phyloP scores from a whole-genome alignment of 1,284 basidiomycete species.

The Porogramme epimiltina region DNA sequence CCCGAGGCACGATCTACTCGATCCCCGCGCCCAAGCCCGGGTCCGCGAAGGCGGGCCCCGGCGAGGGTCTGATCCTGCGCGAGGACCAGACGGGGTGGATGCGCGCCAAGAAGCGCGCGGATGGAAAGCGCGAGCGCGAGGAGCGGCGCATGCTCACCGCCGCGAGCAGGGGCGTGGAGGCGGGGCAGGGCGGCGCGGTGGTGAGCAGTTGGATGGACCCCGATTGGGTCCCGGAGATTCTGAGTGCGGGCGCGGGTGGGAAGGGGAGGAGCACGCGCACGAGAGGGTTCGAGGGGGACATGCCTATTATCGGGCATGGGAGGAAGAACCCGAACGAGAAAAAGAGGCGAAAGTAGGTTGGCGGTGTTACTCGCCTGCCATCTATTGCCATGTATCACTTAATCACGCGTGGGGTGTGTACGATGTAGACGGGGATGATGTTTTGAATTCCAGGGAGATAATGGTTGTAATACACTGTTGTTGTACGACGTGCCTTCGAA shows the following conservation, averaged over 20 bases:
- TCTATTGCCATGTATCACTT: background rate
- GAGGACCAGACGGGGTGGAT: conserved; percentile 90
- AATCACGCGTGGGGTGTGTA: background rate
- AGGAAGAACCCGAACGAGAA: conserved; percentile 86
- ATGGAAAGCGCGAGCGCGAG: conserved; percentile 75
- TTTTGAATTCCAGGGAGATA: conserved; percentile 19
- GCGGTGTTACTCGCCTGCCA: background rate
- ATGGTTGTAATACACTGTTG: conserved; percentile 30
- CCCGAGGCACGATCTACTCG: conserved; percentile 91
- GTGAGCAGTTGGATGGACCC: conserved; percentile 91
- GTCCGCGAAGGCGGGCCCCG: conserved; percentile 80
- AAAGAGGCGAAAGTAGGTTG: conserved; percentile 54
- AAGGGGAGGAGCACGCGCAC: conserved; percentile 64
- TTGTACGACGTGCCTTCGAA: conserved; percentile 20
- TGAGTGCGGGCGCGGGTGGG: conserved; percentile 73
- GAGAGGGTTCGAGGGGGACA: conserved; percentile 57
- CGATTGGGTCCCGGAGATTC: conserved; percentile 92
- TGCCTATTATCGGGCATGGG: conserved; percentile 86
- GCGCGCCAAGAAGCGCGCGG: conserved; percentile 76
- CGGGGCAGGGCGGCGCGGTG: conserved; percentile 49
- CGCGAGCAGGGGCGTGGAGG: conserved; percentile 53
- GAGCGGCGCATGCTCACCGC: conserved; percentile 74
- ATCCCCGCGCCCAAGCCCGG: conserved; percentile 93
- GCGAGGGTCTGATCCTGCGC: conserved; percentile 82
- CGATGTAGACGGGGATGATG: conserved; percentile 11